These are phyloP conservation scores for Herpotrichia juniperi DNA, from an alignment of 2,329 filamentous ascomycete genomes.

Conservation along the genomic window DNA sequence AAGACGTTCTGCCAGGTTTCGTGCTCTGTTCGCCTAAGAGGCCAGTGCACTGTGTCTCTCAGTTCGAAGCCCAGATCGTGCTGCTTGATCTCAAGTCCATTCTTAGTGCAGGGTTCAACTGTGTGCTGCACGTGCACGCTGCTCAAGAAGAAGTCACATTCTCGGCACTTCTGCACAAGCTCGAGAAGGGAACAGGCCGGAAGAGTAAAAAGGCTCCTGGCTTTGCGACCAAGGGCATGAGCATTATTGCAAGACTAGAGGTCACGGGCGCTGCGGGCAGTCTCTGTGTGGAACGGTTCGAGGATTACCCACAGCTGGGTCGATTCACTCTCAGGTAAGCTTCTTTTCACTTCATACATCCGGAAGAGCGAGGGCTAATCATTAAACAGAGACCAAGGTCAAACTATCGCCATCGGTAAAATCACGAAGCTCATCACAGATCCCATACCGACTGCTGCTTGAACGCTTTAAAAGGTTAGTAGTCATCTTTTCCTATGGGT, in stretches of 20 bases:
- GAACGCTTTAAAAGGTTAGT: slow-evolving; percentile 5
- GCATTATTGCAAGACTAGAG: slow-evolving; percentile 91
- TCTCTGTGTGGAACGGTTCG: slow-evolving; percentile 92
- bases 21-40: slow-evolving; percentile 95
- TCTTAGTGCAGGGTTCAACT: slow-evolving; percentile 93
- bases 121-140: slow-evolving; percentile 94
- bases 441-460: slow-evolving; percentile 8
- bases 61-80: slow-evolving; percentile 95
- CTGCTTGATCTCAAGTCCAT: slow-evolving; percentile 95
- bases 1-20: slow-evolving; percentile 94
- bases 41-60: slow-evolving; percentile 84
- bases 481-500: background rate
- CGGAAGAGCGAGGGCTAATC: slow-evolving; percentile 27
- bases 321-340: slow-evolving; percentile 36
- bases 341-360: background rate
- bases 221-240: slow-evolving; percentile 80
- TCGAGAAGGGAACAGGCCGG: slow-evolving; percentile 91
- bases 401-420: slow-evolving; percentile 99
- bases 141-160: slow-evolving; percentile 98
- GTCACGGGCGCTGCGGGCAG: slow-evolving; percentile 83
- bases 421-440: slow-evolving; percentile 82
- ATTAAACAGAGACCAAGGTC: slow-evolving; percentile 66
- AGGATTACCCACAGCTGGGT: slow-evolving; percentile 82
- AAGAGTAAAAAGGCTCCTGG: slow-evolving; percentile 94
- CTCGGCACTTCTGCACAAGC: slow-evolving; percentile 82